These are phyloP conservation scores for Stagonosporopsis tanaceti DNA, from an alignment of 2,329 filamentous ascomycete species.

Conservation along the genomic window DNA sequence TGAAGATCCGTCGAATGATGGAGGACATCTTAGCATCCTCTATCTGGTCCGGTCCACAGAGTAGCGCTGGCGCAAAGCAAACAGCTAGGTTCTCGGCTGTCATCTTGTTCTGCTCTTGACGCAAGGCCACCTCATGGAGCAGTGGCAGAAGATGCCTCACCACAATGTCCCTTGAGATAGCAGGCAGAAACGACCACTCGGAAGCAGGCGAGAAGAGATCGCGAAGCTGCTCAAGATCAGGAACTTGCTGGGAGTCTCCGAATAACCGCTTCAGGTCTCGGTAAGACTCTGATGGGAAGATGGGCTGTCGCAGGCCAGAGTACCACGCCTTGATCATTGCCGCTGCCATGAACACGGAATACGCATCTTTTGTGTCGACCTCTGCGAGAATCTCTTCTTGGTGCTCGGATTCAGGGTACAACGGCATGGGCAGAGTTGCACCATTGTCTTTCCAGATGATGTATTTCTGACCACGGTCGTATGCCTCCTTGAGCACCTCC, in stretches of 20 bases:
- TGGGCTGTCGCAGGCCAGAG: slow-evolving; percentile 59
- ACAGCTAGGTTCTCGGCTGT: slow-evolving; percentile 62
- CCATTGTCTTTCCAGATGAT: slow-evolving; percentile 61
- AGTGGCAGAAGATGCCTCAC: slow-evolving; percentile 62
- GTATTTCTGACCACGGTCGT: slow-evolving; percentile 63
- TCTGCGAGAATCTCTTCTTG: slow-evolving; percentile 56
- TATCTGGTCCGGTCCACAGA: slow-evolving; percentile 62
- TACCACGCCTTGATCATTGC: slow-evolving; percentile 66
- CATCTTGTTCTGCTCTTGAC: slow-evolving; percentile 63
- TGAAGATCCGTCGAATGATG: slow-evolving; percentile 59
- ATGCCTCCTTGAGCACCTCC: slow-evolving; percentile 62
- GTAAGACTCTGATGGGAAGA: slow-evolving; percentile 61
- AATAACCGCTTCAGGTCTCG: slow-evolving; percentile 55
- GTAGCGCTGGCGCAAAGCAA: slow-evolving; percentile 61
- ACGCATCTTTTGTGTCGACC: slow-evolving; percentile 59
- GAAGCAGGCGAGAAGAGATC: slow-evolving; percentile 58
- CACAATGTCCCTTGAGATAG: slow-evolving; percentile 57
- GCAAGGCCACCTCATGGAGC: slow-evolving; percentile 56
- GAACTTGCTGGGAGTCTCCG: slow-evolving; percentile 48
- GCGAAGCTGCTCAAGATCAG: slow-evolving; percentile 53
- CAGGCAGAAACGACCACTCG: slow-evolving; percentile 56
- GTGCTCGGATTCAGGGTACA: slow-evolving; percentile 43
- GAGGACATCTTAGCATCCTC: slow-evolving; percentile 63
- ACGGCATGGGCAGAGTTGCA: slow-evolving; percentile 42
- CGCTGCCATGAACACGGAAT: slow-evolving; percentile 62